phyloP scores from a whole-genome alignment of 768 basidiomycete species.

The Boletus tylopilopsis region DNA sequence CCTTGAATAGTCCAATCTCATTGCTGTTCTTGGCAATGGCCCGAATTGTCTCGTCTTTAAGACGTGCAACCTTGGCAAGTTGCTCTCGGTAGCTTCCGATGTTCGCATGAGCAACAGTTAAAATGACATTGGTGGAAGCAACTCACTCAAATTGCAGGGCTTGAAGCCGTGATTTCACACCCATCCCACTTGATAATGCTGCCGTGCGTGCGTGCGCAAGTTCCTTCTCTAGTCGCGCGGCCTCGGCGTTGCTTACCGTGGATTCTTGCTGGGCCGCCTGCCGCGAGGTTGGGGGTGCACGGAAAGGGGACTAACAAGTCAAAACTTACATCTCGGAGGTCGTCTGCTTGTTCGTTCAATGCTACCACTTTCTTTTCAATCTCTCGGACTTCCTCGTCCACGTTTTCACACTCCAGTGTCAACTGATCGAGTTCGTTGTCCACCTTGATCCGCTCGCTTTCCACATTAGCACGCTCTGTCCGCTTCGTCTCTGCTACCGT shows the following conservation, averaged over 20 bases:
- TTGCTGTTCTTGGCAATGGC: slow-evolving; percentile 82
- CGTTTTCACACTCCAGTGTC: slow-evolving; percentile 71
- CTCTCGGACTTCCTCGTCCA: slow-evolving; percentile 73
- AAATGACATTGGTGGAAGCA: background rate
- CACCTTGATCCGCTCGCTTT: slow-evolving; percentile 74
- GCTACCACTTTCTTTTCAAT: slow-evolving; percentile 68
- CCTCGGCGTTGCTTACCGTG: slow-evolving; percentile 60
- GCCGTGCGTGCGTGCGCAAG: slow-evolving; percentile 71
- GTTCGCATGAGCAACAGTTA: slow-evolving; percentile 1
- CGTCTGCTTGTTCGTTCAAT: slow-evolving; percentile 73
- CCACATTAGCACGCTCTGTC: slow-evolving; percentile 61
- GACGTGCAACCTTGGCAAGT: slow-evolving; percentile 64
- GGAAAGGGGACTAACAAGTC: background rate
- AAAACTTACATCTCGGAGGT: slow-evolving; percentile 75
- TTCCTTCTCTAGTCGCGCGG: slow-evolving; percentile 64
- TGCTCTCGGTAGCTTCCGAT: slow-evolving; percentile 69
- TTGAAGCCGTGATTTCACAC: slow-evolving; percentile 74
- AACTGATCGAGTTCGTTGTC: slow-evolving; percentile 83
- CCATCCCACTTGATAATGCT: slow-evolving; percentile 77
- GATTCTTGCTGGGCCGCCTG: slow-evolving; percentile 80
- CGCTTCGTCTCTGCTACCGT: slow-evolving; percentile 69
- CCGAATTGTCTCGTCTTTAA: slow-evolving; percentile 77
- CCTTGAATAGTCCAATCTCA: slow-evolving; percentile 79
- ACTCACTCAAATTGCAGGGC: slow-evolving; percentile 72
- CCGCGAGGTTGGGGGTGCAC: slow-evolving; percentile 1